Evolutionary conservation across 345 rosid genomes (phyloP).

Genomic region (Bruguiera gymnorhiza): DNA sequence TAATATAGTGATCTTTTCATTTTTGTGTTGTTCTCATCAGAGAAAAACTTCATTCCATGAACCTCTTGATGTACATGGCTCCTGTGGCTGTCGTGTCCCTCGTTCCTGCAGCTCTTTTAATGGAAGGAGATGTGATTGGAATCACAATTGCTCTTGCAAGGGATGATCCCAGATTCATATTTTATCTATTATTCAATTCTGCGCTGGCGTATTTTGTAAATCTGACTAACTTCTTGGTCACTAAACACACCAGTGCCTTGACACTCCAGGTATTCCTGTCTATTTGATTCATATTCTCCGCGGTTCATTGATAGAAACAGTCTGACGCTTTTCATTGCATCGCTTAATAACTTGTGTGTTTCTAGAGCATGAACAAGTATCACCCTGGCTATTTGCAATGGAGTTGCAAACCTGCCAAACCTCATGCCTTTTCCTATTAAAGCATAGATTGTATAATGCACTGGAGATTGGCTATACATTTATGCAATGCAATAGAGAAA

Average conservation of each 20-base stretch:
- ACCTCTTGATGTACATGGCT: slow-evolving; percentile 53
- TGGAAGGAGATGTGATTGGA: slow-evolving; percentile 40
- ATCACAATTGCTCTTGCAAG: slow-evolving; percentile 42
- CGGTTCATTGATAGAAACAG: neutral
- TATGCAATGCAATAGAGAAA: neutral
- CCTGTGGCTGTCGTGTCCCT: slow-evolving; percentile 44
- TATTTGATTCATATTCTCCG: neutral
- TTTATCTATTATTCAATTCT: slow-evolving; percentile 41
- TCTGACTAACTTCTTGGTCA: slow-evolving; percentile 43
- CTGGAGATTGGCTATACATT: neutral
- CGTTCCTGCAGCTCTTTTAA: slow-evolving; percentile 29
- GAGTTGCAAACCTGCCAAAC: no score
- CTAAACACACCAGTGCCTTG: slow-evolving; percentile 50
- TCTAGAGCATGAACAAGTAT: no score
- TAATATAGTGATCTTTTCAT: neutral
- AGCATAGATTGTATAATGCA: no score
- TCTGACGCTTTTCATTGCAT: neutral
- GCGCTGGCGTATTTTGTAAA: slow-evolving; percentile 44
- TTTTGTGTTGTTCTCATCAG: slow-evolving; percentile 16
- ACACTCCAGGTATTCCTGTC: slow-evolving; percentile 42
- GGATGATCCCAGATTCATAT: slow-evolving; percentile 35
- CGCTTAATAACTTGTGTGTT: neutral
- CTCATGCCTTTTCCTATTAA: no score
- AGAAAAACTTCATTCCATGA: slow-evolving; percentile 50
- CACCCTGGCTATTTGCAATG: no score